Evolutionary conservation across 1,139 yeast genomes (phyloP).

Genomic region (Yamadazyma blattariae): DNA sequence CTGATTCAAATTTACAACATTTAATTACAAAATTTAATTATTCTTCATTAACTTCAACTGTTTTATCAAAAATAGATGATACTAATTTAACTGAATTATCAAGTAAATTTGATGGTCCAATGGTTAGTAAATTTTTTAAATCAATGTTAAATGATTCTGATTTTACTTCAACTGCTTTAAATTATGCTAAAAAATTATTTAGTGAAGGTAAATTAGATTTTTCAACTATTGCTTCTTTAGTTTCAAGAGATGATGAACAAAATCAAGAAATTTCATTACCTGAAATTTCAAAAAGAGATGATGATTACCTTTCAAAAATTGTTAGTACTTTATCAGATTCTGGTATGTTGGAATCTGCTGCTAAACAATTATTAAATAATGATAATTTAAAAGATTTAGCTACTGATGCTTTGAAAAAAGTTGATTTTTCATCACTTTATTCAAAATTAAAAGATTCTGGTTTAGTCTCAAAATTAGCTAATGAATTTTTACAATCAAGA

Average conservation of each 20-base stretch:
- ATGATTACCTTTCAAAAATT: slow-evolving; percentile 18
- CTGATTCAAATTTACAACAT: slow-evolving; percentile 9
- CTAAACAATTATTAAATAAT: slow-evolving; percentile 21
- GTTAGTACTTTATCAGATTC: slow-evolving; percentile 22
- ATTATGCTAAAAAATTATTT: slow-evolving; percentile 18
- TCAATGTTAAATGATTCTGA: slow-evolving; percentile 23
- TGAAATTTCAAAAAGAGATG: slow-evolving; percentile 14
- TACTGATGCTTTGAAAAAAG: slow-evolving; percentile 19
- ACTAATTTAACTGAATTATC: slow-evolving; percentile 15
- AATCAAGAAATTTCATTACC: slow-evolving; percentile 3
- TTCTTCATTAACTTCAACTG: slow-evolving; percentile 8
- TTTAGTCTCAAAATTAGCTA: slow-evolving; percentile 18
- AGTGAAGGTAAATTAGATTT: slow-evolving; percentile 14
- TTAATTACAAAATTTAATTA: slow-evolving; percentile 11
- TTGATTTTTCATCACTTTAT: slow-evolving; percentile 21
- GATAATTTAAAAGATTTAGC: slow-evolving; percentile 18
- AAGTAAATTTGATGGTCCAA: slow-evolving; percentile 16
- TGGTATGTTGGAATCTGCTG: slow-evolving; percentile 21
- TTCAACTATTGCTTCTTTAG: no score
- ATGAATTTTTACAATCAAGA: slow-evolving; percentile 16
- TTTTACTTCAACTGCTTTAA: slow-evolving; percentile 16
- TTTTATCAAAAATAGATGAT: slow-evolving; percentile 9
- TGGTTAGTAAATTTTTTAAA: slow-evolving; percentile 19
- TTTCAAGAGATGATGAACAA: slow-evolving; percentile 1
- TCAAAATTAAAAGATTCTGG: slow-evolving; percentile 25